These are phyloP conservation scores for Acer campestre DNA, from an alignment of 345 rosid genomes.

Conservation along the genomic window DNA sequence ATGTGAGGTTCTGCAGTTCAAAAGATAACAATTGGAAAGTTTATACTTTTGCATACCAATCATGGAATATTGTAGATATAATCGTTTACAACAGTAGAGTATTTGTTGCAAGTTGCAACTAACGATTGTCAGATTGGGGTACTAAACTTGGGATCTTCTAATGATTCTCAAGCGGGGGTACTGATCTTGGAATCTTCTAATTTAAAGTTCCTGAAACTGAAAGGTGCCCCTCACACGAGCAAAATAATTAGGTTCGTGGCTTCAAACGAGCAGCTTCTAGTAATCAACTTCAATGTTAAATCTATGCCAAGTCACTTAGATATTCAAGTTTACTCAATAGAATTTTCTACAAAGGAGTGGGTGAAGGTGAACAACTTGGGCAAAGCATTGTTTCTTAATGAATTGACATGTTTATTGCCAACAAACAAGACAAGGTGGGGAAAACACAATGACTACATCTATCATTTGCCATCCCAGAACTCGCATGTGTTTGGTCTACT, in stretches of 20 bases:
- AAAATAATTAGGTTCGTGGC: not conserved
- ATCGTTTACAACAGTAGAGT: not conserved
- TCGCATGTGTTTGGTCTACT: too few relatives aligned
- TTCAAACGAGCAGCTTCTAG: not conserved
- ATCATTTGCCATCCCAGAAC: too few relatives aligned
- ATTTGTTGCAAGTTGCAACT: not conserved
- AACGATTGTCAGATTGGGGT: not conserved
- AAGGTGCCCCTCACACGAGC: not conserved
- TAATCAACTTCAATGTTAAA: not conserved
- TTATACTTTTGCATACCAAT: not conserved
- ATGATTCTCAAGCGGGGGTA: too few relatives aligned
- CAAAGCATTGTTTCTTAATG: not conserved
- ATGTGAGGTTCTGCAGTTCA: slow-evolving; percentile 4
- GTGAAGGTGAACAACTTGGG: slow-evolving; percentile 9
- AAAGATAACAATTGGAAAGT: not conserved
- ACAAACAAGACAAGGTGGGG: too few relatives aligned
- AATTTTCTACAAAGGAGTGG: slow-evolving; percentile 4
- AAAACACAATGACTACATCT: too few relatives aligned
- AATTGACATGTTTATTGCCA: not conserved
- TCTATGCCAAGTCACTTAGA: too few relatives aligned
- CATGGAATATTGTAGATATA: not conserved
- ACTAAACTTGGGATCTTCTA: not conserved
- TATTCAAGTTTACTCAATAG: not conserved
- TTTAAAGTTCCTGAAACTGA: not conserved
- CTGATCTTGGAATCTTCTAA: not conserved